phyloP scores from a whole-genome alignment of 2,329 filamentous ascomycete genomes.

The Aspergillus phoenicis region DNA sequence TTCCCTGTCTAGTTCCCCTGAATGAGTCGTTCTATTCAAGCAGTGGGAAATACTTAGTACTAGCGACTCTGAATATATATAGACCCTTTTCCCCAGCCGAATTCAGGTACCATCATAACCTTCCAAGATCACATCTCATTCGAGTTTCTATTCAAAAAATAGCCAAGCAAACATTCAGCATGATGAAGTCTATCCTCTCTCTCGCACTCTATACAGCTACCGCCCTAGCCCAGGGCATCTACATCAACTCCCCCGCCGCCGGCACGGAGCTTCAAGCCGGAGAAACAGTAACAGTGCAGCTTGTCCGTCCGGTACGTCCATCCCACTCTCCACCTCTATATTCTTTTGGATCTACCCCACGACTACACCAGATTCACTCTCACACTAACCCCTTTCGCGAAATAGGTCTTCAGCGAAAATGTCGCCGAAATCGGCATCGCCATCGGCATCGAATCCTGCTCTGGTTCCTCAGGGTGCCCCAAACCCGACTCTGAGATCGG shows the following conservation, averaged over 20 bases:
- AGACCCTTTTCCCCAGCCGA: not conserved
- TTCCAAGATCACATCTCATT: not conserved
- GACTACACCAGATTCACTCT: not conserved
- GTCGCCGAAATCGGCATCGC: constrained; percentile 2
- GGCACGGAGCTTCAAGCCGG: not conserved
- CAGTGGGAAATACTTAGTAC: no score
- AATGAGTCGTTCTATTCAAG: no score
- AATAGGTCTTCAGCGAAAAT: not conserved
- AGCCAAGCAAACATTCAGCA: not conserved
- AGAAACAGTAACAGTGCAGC: not conserved
- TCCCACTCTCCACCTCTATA: not conserved
- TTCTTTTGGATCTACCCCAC: not conserved
- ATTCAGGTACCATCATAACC: not conserved
- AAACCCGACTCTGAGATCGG: not conserved
- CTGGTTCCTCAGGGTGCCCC: not conserved
- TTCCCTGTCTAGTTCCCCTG: no score
- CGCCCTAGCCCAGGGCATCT: not conserved
- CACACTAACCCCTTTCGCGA: no score
- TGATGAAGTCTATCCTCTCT: not conserved
- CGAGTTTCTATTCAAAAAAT: not conserved
- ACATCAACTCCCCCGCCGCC: constrained; percentile 1
- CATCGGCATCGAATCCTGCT: not conserved
- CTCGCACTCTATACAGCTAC: not conserved
- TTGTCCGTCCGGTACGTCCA: not conserved
- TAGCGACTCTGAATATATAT: no score